Percentiles rank a stretch among this genome's conserved stretches.
These are phyloP conservation scores for Tolypocladium paradoxum DNA, from an alignment of 2,329 filamentous ascomycete genomes.

Conservation along the genomic window DNA sequence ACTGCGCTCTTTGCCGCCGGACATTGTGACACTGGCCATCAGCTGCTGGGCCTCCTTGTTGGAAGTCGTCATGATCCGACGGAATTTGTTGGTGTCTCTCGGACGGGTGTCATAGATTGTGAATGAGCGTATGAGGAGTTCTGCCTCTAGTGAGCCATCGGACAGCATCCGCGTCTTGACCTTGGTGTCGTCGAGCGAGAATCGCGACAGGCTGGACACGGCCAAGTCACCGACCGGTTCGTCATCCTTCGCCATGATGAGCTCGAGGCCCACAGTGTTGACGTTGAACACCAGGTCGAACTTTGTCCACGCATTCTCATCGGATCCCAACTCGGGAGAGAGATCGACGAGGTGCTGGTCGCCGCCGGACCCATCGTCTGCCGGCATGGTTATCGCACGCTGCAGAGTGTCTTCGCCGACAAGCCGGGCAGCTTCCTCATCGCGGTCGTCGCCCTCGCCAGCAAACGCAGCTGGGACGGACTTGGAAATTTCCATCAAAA, in stretches of 20 bases:
- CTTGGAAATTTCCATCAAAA: conserved; percentile 75
- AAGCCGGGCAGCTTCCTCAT: conserved; percentile 65
- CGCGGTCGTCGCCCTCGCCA: conserved; percentile 52
- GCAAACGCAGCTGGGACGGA: conserved; percentile 83
- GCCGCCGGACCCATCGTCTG: conserved; percentile 18
- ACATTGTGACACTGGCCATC: conserved; percentile 94
- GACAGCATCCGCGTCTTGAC: conserved; percentile 89
- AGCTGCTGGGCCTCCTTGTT: conserved; percentile 95
- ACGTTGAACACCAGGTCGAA: conserved; percentile 87
- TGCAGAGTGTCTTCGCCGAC: conserved; percentile 48
- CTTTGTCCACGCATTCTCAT: conserved; percentile 75
- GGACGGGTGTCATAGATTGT: conserved; percentile 89
- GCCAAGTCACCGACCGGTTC: conserved; percentile 71
- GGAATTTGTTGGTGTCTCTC: conserved; percentile 85
- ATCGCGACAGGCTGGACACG: conserved; percentile 77
- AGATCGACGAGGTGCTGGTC: conserved; percentile 41
- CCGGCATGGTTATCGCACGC: conserved; percentile 31
- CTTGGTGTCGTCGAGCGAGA: conserved; percentile 86
- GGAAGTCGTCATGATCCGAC: conserved; percentile 94
- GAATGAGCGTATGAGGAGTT: conserved; percentile 87
- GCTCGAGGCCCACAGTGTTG: conserved; percentile 76
- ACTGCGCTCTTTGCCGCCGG: conserved; percentile 68
- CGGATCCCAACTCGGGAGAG: conserved; percentile 58
- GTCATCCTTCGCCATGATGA: conserved; percentile 66
- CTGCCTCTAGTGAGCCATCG: conserved; percentile 83